Evolutionary conservation across 345 rosid genomes (phyloP).

Genomic region (Ceriops zippeliana): DNA sequence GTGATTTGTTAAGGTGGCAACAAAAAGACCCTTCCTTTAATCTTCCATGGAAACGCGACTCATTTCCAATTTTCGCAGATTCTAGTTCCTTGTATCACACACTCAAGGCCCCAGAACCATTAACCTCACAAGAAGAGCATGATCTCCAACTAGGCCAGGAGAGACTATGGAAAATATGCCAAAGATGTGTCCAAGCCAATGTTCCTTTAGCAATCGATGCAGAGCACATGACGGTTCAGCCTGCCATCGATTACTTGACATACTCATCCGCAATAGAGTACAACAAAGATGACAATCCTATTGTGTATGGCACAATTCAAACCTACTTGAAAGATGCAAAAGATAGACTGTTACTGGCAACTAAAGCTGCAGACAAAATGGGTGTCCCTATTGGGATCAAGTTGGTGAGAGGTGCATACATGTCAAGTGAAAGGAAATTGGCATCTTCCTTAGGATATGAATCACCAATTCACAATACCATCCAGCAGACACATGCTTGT

Average conservation of each 20-base stretch:
- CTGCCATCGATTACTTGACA: slow-evolving; percentile 80
- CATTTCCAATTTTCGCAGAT: slow-evolving; percentile 62
- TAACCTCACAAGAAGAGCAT: slow-evolving; percentile 54
- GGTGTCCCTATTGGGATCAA: slow-evolving; percentile 72
- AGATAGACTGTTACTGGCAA: slow-evolving; percentile 53
- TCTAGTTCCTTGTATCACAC: slow-evolving; percentile 79
- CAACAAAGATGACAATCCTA: slow-evolving; percentile 44
- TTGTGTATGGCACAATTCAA: slow-evolving; percentile 73
- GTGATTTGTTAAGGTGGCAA: slow-evolving; percentile 85
- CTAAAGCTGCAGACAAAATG: slow-evolving; percentile 47
- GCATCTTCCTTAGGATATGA: slow-evolving; percentile 66
- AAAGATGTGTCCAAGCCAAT: slow-evolving; percentile 46
- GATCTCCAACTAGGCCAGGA: slow-evolving; percentile 49
- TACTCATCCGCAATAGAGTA: slow-evolving; percentile 48
- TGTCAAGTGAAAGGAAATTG: slow-evolving; percentile 55
- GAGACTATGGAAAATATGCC: slow-evolving; percentile 55
- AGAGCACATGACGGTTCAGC: slow-evolving; percentile 75
- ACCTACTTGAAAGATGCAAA: slow-evolving; percentile 77
- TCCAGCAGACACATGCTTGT: slow-evolving; percentile 67
- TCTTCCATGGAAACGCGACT: slow-evolving; percentile 70
- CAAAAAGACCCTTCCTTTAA: slow-evolving; percentile 46
- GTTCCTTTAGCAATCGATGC: slow-evolving; percentile 66
- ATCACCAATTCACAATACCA: slow-evolving; percentile 71
- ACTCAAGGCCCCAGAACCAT: slow-evolving; percentile 48
- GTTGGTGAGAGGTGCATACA: slow-evolving; percentile 87